phyloP scores from a whole-genome alignment of 805 yeast genomes.

The Helenozyma rhizophorensis region DNA sequence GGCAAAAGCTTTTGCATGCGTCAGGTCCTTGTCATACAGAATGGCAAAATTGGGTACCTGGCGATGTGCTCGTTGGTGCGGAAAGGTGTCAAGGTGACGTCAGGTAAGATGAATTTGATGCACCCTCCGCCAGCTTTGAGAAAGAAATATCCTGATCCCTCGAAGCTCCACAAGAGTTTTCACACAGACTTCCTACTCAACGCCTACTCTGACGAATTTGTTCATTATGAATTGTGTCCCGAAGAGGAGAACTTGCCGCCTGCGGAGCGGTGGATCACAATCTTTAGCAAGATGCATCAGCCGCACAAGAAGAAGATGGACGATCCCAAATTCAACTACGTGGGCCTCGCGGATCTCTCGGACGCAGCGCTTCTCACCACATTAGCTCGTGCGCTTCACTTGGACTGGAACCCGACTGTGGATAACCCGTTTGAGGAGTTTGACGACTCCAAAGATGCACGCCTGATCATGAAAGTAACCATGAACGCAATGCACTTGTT shows the following conservation, averaged over 20 bases:
- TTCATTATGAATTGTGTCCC: conserved; percentile 28
- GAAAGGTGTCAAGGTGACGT: conserved; percentile 10
- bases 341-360: conserved; percentile 35
- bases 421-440: conserved; percentile 26
- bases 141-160: conserved; percentile 24
- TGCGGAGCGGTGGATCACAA: conserved; percentile 37
- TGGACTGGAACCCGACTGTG: conserved; percentile 40
- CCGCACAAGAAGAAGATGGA: conserved; percentile 17
- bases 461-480: conserved; percentile 13
- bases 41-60: conserved; percentile 45
- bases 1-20: conserved; percentile 51
- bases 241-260: conserved; percentile 28
- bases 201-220: conserved; percentile 35
- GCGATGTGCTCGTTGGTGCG: conserved; percentile 45
- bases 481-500: conserved; percentile 20
- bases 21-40: conserved; percentile 53
- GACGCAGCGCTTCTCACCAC: conserved; percentile 40
- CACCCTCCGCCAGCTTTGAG: conserved; percentile 15
- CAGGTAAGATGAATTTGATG: conserved; percentile 6
- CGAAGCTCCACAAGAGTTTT: conserved; percentile 18
- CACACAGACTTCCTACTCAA: conserved; percentile 38
- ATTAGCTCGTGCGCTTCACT: conserved; percentile 36
- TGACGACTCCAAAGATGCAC: conserved; percentile 31
- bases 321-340: conserved; percentile 26
- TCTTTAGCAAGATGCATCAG: conserved; percentile 33